Base-by-base conservation (phyloP, 495 filamentous ascomycete genomes). In the Penicillium mononematosum region DNA sequence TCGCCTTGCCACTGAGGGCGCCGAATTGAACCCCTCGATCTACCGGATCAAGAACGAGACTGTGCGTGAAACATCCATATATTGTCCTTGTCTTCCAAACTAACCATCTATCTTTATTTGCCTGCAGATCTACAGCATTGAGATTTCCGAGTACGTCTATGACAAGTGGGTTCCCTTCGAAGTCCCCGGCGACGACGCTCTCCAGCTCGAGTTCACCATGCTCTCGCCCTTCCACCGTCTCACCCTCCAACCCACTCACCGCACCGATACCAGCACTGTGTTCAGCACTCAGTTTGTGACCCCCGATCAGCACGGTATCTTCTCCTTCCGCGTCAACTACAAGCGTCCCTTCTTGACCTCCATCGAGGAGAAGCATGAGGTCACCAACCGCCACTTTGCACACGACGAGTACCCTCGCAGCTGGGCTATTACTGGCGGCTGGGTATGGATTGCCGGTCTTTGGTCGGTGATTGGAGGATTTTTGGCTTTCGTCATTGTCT, bases 201-300 rank as follows among this genome's bases (percentile, higher is more conserved):
- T 98, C 14, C 94, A 98, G 69, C 88, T 98, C 55, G 94, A 98
- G 74, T 96, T 96, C 79, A 91, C 85, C 75, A 98, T 98, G 94
- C 88, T 98, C 14, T 96, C 93, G 7, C 94, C 95, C 61, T 97
- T 95, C 85, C 89, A 97, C 77, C 92, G 95, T n/a, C 81, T 97
- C 20, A 71, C 83, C 56, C 86, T 98, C 6, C 45, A 68, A 25
- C 88, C 86, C 16, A 73, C 75, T 17, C 63, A 65, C 49, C 77
- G 75, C 14, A 89, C 87, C 0, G 63, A 78, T 34, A 88, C 88
- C 64, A 84, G 84, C 63, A 87, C 90, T 34, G 79, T 88, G 34
- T 98, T 85, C 80, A 82, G 83, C 61, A 77, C 84, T 6, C 78
- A 81, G 20, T 96, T 98, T 78, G 86, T 79, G 56, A 78, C 91